Conservation (phyloP, 169 alveolate genomes). For the Pseudocohnilembus persalinus region DNA sequence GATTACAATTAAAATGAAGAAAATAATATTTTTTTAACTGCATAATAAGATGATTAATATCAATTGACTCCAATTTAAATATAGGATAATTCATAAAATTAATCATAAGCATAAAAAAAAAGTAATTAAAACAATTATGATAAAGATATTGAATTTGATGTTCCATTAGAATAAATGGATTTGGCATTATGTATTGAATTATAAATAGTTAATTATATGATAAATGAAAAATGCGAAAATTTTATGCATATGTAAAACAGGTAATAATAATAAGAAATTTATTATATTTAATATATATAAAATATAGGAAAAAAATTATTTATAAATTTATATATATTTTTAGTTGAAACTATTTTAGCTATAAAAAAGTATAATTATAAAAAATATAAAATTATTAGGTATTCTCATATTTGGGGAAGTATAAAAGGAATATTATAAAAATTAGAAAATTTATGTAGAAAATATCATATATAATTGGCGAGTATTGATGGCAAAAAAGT, state of each 20-base stretch:
- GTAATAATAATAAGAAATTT: no score
- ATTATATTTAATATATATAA: no score
- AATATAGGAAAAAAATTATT: no score
- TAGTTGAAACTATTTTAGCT: no score
- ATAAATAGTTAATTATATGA: not conserved
- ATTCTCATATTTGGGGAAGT: slow-evolving; percentile 55
- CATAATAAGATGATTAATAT: not conserved
- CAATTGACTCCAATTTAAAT: not conserved
- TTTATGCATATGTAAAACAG: not conserved
- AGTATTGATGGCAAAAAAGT: slow-evolving; percentile 63
- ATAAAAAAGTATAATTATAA: no score
- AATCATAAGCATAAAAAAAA: no score
- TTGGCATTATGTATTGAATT: not conserved
- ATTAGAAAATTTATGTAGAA: slow-evolving; percentile 49
- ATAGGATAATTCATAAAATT: not conserved
- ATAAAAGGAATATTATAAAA: slow-evolving; percentile 55
- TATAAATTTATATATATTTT: no score
- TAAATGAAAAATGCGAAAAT: not conserved
- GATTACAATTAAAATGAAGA: not conserved
- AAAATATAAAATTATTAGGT: no score
- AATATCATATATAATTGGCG: slow-evolving; percentile 56
- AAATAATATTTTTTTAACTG: not conserved
- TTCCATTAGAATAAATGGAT: not conserved
- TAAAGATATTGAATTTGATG: no score
- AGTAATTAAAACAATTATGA: not conserved